Evolutionary conservation across 805 yeast species (phyloP).

Genomic region (Candida anglica): DNA sequence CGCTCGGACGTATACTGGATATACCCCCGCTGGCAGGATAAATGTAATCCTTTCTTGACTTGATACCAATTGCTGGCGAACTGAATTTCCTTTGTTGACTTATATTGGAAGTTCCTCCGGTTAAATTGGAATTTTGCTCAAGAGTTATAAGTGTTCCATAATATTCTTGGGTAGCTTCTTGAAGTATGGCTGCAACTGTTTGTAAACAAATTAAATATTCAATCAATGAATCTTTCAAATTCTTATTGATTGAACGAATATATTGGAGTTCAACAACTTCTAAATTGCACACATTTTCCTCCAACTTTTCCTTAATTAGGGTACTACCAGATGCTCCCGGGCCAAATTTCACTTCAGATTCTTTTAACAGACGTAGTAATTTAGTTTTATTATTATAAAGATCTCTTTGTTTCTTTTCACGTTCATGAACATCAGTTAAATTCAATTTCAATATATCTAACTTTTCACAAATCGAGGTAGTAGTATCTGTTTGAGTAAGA

Average conservation of each 20-base stretch:
- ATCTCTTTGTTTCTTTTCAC: slow-evolving; percentile 46
- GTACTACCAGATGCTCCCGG: slow-evolving; percentile 39
- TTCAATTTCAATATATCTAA: slow-evolving; percentile 41
- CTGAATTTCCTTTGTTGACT: too few species aligned
- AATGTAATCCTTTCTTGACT: neutral
- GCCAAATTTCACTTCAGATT: slow-evolving; percentile 43
- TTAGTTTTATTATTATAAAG: slow-evolving; percentile 32
- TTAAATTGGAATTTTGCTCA: too few species aligned
- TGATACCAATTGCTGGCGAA: neutral
- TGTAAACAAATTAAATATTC: slow-evolving; percentile 39
- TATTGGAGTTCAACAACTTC: slow-evolving; percentile 52
- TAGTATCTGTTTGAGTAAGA: slow-evolving; percentile 31
- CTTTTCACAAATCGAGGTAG: slow-evolving; percentile 36
- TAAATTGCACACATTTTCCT: slow-evolving; percentile 47
- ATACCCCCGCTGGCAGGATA: neutral
- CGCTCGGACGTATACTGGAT: too few species aligned
- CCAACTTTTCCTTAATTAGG: slow-evolving; percentile 46
- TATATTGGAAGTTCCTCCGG: too few species aligned
- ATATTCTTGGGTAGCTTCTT: slow-evolving; percentile 17
- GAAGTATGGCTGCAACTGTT: slow-evolving; percentile 18
- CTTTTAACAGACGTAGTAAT: slow-evolving; percentile 34
- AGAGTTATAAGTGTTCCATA: too few species aligned
- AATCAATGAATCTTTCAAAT: slow-evolving; percentile 40
- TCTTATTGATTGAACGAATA: slow-evolving; percentile 41
- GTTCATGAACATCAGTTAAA: slow-evolving; percentile 41